These are phyloP conservation scores for Talaromyces borbonicus DNA, from an alignment of 495 filamentous ascomycete species.

Conservation along the genomic window DNA sequence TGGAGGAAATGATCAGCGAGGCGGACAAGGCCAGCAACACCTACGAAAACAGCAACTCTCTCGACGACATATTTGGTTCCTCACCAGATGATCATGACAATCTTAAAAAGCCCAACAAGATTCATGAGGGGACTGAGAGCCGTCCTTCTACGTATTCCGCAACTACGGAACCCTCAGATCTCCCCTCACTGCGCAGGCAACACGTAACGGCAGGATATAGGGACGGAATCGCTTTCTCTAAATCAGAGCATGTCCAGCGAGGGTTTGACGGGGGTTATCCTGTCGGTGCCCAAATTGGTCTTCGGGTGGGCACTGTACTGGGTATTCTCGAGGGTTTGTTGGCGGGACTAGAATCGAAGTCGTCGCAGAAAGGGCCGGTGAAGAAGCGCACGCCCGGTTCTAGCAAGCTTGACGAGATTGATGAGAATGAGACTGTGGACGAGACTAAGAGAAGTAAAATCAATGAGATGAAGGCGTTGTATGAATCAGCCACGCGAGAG, in stretches of 20 bases:
- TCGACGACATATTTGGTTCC: constrained; percentile 40
- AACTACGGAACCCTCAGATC: constrained; percentile 48
- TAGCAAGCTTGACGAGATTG: constrained; percentile 7
- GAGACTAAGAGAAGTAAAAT: constrained; percentile 17
- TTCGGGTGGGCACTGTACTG: constrained; percentile 57
- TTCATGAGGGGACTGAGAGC: background rate
- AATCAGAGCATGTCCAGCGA: constrained; percentile 57
- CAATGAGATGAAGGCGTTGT: constrained; percentile 29
- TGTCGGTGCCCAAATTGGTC: constrained; percentile 68
- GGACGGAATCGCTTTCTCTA: constrained; percentile 68
- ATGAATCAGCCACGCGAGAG: constrained; percentile 47
- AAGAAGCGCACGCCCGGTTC: constrained; percentile 18
- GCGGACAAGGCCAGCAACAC: constrained; percentile 9
- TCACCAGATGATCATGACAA: constrained; percentile 18
- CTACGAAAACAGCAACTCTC: constrained; percentile 19
- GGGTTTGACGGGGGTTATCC: constrained; percentile 86
- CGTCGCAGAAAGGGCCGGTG: constrained; percentile 11
- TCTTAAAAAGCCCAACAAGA: background rate
- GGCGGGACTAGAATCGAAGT: constrained; percentile 20
- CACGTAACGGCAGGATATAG: constrained; percentile 87
- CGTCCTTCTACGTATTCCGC: background rate
- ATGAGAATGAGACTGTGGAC: constrained; percentile 7
- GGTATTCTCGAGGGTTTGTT: constrained; percentile 61
- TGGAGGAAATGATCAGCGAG: constrained; percentile 15
- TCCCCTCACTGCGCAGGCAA: constrained; percentile 60